Conservation (phyloP, 163 green algal species). For the Dunaliella salina region DNA sequence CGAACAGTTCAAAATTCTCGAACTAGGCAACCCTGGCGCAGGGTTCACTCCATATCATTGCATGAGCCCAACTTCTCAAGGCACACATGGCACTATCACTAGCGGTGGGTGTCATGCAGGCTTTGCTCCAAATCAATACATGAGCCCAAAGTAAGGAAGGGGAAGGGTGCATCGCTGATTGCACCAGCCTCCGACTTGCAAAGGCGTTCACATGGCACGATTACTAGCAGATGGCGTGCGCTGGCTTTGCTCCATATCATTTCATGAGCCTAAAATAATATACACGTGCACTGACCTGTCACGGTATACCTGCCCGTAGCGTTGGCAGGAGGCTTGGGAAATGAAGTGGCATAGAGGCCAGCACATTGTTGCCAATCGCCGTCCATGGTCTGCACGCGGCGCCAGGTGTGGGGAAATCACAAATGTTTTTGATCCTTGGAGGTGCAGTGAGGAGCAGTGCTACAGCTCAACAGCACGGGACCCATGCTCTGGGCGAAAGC, state of each 20-base stretch:
- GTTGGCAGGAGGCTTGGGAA: constrained; percentile 22
- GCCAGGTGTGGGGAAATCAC: not conserved
- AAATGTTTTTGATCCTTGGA: not conserved
- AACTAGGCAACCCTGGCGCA: no score
- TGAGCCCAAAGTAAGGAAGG: not conserved
- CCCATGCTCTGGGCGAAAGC: no score
- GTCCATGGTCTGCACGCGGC: constrained; percentile 4
- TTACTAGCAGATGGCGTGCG: not conserved
- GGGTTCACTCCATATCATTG: no score
- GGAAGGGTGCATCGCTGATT: not conserved
- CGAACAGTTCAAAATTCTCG: no score
- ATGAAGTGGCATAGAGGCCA: not conserved
- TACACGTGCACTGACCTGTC: not conserved
- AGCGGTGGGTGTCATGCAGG: no score
- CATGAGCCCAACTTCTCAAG: no score
- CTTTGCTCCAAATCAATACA: no score
- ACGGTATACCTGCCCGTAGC: constrained; percentile 11
- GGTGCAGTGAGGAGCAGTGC: not conserved
- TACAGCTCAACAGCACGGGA: no score
- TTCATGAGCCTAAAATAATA: not conserved
- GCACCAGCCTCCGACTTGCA: not conserved
- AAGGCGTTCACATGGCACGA: not conserved
- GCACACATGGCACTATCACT: no score
- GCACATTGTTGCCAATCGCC: constrained; percentile 30
- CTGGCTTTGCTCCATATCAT: not conserved